Percentiles rank a stretch among this genome's conserved stretches.
phyloP scores from a whole-genome alignment of 768 basidiomycete genomes.

The Kwoniella dejecticola region DNA sequence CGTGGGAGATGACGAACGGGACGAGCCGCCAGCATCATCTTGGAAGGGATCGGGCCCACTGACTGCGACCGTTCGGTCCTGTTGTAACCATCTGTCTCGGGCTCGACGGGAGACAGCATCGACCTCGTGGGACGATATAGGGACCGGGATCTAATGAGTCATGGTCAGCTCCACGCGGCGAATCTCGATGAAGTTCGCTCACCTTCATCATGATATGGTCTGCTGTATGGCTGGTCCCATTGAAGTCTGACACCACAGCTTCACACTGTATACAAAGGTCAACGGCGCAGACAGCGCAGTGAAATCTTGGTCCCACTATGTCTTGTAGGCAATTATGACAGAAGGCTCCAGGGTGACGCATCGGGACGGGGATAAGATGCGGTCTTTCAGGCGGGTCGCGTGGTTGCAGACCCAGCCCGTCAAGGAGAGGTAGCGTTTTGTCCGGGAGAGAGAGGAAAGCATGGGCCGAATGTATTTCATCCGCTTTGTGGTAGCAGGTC shows the following conservation, averaged over 20 bases:
- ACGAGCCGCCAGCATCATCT: conserved; percentile 43
- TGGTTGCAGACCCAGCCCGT: background rate
- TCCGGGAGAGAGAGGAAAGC: conserved; percentile 82
- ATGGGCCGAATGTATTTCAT: conserved; percentile 87
- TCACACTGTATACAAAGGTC: conserved; percentile 56
- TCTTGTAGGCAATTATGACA: conserved; percentile 86
- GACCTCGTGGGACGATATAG: conserved; percentile 71
- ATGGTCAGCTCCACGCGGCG: background rate
- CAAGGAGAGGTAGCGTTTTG: conserved; percentile 36
- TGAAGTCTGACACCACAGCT: conserved; percentile 26
- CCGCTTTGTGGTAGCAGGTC: conserved; percentile 69
- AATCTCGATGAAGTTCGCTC: conserved; percentile 11
- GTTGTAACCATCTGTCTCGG: conserved; percentile 71
- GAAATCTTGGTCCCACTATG: conserved; percentile 88
- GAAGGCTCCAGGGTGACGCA: conserved; percentile 71
- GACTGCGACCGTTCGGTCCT: conserved; percentile 68
- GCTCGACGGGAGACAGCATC: conserved; percentile 75
- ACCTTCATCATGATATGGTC: conserved; percentile 93
- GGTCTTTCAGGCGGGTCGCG: background rate
- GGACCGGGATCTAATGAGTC: conserved; percentile 74
- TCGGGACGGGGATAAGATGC: background rate
- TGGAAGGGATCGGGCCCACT: conserved; percentile 39
- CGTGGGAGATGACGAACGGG: conserved; percentile 67
- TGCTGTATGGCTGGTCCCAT: conserved; percentile 45
- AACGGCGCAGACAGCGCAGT: conserved; percentile 80